Evolutionary conservation across 116 monocot species (phyloP).

Genomic region (Phalaenopsis hybrid): DNA sequence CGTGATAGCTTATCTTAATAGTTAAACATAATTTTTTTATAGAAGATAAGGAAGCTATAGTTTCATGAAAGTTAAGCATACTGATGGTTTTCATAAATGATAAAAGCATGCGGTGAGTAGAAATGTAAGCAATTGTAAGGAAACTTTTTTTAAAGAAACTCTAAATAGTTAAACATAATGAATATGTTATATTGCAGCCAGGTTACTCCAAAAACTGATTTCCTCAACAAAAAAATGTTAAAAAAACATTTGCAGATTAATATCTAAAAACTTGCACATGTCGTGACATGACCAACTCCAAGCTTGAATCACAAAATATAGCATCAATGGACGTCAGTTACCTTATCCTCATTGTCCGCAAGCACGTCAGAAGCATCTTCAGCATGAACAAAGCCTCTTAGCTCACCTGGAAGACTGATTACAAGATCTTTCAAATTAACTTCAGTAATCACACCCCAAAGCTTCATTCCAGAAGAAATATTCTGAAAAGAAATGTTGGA

Average conservation of each 20-base stretch:
- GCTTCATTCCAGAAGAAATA: slow-evolving; percentile 77
- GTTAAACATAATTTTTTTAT: background rate
- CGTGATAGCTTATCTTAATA: background rate
- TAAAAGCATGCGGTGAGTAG: background rate
- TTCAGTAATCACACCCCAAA: slow-evolving; percentile 79
- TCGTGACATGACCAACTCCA: background rate
- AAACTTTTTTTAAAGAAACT: background rate
- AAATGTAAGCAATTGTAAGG: background rate
- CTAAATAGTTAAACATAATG: background rate
- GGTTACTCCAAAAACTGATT: background rate
- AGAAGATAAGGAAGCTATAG: background rate
- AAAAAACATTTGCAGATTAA: background rate
- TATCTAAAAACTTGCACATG: background rate
- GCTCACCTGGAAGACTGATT: slow-evolving; percentile 84
- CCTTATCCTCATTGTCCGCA: slow-evolving; percentile 33
- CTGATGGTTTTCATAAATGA: background rate
- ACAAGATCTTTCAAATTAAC: slow-evolving; percentile 82
- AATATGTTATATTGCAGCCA: background rate
- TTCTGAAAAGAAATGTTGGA: slow-evolving; percentile 32
- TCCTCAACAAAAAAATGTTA: background rate
- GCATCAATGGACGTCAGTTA: slow-evolving; percentile 10
- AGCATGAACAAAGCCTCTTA: slow-evolving; percentile 75
- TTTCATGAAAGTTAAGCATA: background rate
- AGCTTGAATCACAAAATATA: background rate
- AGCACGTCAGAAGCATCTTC: slow-evolving; percentile 62